phyloP scores from a whole-genome alignment of 2,329 filamentous ascomycete species.

The Pleoardoris graminearum region DNA sequence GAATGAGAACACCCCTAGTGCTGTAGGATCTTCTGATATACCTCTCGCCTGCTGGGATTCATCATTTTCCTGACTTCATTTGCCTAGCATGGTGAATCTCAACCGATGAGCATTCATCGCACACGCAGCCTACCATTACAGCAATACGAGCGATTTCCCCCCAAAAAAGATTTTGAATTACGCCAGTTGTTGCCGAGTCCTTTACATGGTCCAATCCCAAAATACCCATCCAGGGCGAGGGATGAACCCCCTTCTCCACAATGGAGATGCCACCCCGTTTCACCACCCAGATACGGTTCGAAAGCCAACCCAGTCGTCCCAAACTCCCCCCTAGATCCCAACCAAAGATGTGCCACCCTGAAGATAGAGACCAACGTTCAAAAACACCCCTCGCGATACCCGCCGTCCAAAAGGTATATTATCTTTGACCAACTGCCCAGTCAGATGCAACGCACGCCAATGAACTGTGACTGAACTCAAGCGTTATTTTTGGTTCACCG shows the following conservation, averaged over 20 bases:
- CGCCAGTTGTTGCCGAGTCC: conserved; percentile 13
- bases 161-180: conserved; percentile 12
- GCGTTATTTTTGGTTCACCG: conserved; percentile 37
- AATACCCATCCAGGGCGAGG: conserved; percentile 23
- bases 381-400: conserved; percentile 34
- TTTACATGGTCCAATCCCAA: conserved; percentile 22
- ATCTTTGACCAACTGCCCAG: conserved; percentile 24
- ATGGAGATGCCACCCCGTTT: conserved; percentile 20
- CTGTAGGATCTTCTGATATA: too few relatives aligned
- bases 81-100: too few relatives aligned
- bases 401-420: conserved; percentile 36
- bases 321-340: conserved; percentile 30
- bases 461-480: conserved; percentile 35
- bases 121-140: too few relatives aligned
- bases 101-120: too few relatives aligned
- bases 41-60: too few relatives aligned
- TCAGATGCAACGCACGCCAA: conserved; percentile 37
- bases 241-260: conserved; percentile 17
- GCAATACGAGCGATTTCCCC: too few relatives aligned
- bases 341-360: conserved; percentile 1
- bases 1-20: too few relatives aligned
- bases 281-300: conserved; percentile 18
- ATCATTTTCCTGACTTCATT: too few relatives aligned
- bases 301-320: conserved; percentile 13
- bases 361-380: conserved; percentile 17